Percentiles rank a stretch among this genome's conserved stretches.
phyloP scores from a whole-genome alignment of 2,329 filamentous ascomycete genomes.

The Ophiocordyceps camponoti-leonardi region DNA sequence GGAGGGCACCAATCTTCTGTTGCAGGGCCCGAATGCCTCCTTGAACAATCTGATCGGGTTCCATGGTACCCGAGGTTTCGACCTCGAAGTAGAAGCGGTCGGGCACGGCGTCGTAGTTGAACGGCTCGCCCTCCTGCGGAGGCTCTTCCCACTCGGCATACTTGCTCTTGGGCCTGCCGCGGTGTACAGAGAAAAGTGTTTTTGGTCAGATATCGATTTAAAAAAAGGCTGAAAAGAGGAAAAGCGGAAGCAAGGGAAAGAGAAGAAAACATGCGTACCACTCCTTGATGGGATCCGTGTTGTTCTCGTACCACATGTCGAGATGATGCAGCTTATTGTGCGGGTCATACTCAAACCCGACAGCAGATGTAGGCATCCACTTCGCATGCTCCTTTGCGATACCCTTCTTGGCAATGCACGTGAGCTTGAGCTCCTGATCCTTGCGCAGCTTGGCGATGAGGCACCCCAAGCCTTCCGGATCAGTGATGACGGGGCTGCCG shows the following conservation, averaged over 20 bases:
- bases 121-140: constrained; percentile 64
- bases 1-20: constrained; percentile 70
- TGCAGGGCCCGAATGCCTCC: constrained; percentile 80
- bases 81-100: constrained; percentile 85
- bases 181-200: too few species aligned
- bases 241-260: not conserved
- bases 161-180: constrained; percentile 57
- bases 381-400: constrained; percentile 98
- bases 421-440: constrained; percentile 78
- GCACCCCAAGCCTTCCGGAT: constrained; percentile 64
- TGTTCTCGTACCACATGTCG: constrained; percentile 80
- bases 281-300: constrained; percentile 57
- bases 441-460: constrained; percentile 82
- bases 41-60: constrained; percentile 78
- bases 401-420: constrained; percentile 91
- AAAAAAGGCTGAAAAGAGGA: not conserved
- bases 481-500: constrained; percentile 68
- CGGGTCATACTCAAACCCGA: constrained; percentile 96
- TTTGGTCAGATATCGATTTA: too few species aligned
- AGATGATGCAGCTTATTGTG: constrained; percentile 89
- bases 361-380: constrained; percentile 82
- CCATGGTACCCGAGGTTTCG: constrained; percentile 72
- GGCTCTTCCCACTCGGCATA: constrained; percentile 69
- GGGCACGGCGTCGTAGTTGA: constrained; percentile 80
- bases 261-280: constrained; percentile 42